Evolutionary conservation across 345 rosid genomes (phyloP).

Genomic region (Rhizophora apiculata): DNA sequence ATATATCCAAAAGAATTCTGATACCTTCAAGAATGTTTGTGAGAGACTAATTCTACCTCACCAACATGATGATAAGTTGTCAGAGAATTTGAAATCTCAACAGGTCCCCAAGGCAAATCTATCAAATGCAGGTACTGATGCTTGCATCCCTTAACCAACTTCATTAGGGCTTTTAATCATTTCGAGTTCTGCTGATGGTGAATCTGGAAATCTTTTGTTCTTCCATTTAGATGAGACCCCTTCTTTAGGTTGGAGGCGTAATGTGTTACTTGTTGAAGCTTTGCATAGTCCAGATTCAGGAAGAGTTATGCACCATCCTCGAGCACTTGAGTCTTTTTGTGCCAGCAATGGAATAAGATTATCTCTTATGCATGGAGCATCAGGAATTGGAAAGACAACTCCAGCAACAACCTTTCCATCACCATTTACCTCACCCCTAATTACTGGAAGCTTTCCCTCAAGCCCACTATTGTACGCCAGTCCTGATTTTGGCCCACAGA

Average conservation of each 20-base stretch:
- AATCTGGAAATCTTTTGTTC: conserved; percentile 24
- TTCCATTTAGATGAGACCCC: conserved; percentile 56
- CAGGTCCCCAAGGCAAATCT: conserved; percentile 33
- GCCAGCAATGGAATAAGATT: conserved; percentile 60
- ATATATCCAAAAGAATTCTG: conserved; percentile 68
- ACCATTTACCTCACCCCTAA: conserved; percentile 78
- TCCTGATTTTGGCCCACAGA: conserved; percentile 73
- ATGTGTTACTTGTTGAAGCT: conserved; percentile 90
- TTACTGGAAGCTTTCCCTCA: conserved; percentile 91
- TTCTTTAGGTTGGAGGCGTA: conserved; percentile 94
- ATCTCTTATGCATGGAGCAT: conserved; percentile 53
- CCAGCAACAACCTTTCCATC: conserved; percentile 71
- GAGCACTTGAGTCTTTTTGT: conserved; percentile 89
- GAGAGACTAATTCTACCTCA: conserved; percentile 75
- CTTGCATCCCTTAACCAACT: conserved; percentile 6
- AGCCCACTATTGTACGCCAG: conserved; percentile 75
- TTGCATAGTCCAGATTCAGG: conserved; percentile 85
- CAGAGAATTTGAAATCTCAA: conserved; percentile 55
- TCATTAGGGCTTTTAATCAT: neutral
- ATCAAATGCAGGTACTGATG: conserved; percentile 40
- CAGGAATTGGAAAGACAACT: conserved; percentile 49
- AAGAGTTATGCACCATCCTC: conserved; percentile 74
- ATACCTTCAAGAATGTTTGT: conserved; percentile 61
- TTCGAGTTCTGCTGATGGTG: conserved; percentile 14
- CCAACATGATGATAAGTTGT: conserved; percentile 69